Evolutionary conservation across 1,284 basidiomycete species (phyloP), one percentile per base, ranked within the genome.

Genomic region (Ganoderma multipileum): DNA sequence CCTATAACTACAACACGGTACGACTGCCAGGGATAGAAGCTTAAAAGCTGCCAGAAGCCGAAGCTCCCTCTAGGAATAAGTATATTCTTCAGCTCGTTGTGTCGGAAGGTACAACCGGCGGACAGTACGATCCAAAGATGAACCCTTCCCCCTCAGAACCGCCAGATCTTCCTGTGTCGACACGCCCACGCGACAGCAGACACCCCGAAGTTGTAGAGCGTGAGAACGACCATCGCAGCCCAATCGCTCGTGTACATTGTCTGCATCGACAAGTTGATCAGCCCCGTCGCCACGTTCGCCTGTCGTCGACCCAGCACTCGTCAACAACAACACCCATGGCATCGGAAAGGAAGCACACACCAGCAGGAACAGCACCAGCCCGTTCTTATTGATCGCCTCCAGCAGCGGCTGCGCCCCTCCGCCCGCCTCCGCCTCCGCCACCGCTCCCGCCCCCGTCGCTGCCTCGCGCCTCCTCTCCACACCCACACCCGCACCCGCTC

Each of bases 201-300:
- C 14, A 94, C 77, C 0, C 78, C 82, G 20, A 87, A 82, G 2
- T 88, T 83, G 80, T 99, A 99, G 0, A 75, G 76, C 3, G 82
- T 72, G 12, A 99, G 80, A 23, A 97, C 85, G 7, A 82, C 61
- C 83, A 97, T 85, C 1, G 95, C 90, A 44, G 81, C 75, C 30
- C 68, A 65, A 67, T 91, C 83, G 0, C 85, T 80, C 16, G 86
- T 84, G 76, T 97, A 95, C 90, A 99, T 96, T 5, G 96, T 98
- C 73, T 84, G 80, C 71, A 97, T 85, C 0, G 86, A 85, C 26
- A 99, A 75, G 78, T 99, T 99, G 70, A 98, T 83, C 20, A 94
- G 71, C 0, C 97, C 97, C 0, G 97, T 99, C 33, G 89, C 79
- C 0, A 98, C 79, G 78, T 99, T 99, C 0, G 96, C 94, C 93